A percentile compares a stretch with the other conserved stretches of the same genome.
Conservation (phyloP, 208 protist genomes). For the Crithidia sp. region DNA sequence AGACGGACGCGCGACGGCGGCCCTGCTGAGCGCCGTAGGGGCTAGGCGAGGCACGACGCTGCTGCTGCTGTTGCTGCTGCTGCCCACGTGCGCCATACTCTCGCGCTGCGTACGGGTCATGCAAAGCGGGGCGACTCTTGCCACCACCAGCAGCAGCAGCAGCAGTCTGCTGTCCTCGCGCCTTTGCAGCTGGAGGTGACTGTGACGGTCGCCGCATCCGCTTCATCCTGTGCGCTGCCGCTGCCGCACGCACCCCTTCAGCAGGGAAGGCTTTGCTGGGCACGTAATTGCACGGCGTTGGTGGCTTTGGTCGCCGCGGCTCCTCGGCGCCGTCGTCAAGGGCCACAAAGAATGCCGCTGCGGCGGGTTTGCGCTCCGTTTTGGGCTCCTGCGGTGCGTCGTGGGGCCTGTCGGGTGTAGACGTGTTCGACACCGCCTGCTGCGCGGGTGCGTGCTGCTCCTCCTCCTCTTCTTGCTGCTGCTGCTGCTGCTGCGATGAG, state of each 20-base stretch:
- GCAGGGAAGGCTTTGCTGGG: conserved; percentile 30
- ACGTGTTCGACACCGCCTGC: not conserved
- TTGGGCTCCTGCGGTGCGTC: conserved; percentile 49
- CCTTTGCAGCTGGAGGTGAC: not conserved
- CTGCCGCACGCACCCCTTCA: not conserved
- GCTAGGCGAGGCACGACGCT: conserved; percentile 3
- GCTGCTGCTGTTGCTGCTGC: conserved; percentile 1
- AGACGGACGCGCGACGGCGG: not conserved
- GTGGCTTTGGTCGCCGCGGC: conserved; percentile 75
- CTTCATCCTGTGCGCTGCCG: not conserved
- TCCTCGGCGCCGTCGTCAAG: conserved; percentile 36
- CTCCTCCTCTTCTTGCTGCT: not conserved
- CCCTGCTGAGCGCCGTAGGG: not conserved
- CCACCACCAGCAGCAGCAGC: no score
- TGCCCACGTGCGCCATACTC: not conserved
- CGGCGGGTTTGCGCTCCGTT: conserved; percentile 64
- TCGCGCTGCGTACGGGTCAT: conserved; percentile 14
- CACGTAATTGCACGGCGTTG: conserved; percentile 77
- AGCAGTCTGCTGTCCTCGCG: not conserved
- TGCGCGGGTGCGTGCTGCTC: not conserved
- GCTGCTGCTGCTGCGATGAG: no score
- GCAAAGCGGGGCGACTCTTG: not conserved
- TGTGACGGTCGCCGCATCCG: not conserved
- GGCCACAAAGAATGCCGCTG: conserved; percentile 73
- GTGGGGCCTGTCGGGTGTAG: not conserved